phyloP scores from a whole-genome alignment of 1,284 basidiomycete genomes.

The Ustilago xerochloae region DNA sequence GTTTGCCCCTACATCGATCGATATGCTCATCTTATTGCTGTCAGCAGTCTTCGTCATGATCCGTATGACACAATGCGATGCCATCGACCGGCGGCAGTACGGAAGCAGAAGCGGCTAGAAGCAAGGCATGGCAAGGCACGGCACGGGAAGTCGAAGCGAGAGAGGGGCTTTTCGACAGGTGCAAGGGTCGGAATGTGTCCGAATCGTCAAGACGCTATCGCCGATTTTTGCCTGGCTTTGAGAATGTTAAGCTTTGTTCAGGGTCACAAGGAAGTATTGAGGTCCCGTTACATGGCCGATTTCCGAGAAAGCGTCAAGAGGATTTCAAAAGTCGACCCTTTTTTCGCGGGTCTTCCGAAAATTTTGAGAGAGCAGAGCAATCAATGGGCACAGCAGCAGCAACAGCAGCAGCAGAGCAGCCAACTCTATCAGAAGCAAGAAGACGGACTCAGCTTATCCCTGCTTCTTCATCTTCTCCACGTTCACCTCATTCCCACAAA shows the following conservation, averaged over 20 bases:
- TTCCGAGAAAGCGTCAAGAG: constrained; percentile 3
- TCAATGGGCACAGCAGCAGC: too few relatives aligned
- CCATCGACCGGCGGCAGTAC: neutral
- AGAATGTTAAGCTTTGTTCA: neutral
- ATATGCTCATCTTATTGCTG: neutral
- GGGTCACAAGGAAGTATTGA: neutral
- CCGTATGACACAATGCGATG: neutral
- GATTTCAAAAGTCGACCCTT: constrained; percentile 4
- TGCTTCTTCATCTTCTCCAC: neutral
- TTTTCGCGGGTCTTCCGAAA: constrained; percentile 9
- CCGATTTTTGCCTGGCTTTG: neutral
- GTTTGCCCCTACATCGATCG: neutral
- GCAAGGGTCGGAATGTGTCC: constrained; percentile 7
- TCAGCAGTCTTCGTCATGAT: neutral
- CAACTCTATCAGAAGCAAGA: neutral
- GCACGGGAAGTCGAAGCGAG: neutral
- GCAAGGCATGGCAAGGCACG: neutral
- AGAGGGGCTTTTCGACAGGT: constrained; percentile 1
- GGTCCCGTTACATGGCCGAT: neutral
- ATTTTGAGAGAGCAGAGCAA: constrained; percentile 12
- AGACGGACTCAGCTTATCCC: neutral
- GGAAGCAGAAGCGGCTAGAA: neutral
- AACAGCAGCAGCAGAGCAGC: neutral
- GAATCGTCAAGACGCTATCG: neutral
- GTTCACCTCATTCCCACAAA: constrained; percentile 1